Percentiles rank a stretch among this genome's conserved stretches.
phyloP scores from a whole-genome alignment of 202 grass and related monocot species.

The Schoenoplectus tabernaemontani region DNA sequence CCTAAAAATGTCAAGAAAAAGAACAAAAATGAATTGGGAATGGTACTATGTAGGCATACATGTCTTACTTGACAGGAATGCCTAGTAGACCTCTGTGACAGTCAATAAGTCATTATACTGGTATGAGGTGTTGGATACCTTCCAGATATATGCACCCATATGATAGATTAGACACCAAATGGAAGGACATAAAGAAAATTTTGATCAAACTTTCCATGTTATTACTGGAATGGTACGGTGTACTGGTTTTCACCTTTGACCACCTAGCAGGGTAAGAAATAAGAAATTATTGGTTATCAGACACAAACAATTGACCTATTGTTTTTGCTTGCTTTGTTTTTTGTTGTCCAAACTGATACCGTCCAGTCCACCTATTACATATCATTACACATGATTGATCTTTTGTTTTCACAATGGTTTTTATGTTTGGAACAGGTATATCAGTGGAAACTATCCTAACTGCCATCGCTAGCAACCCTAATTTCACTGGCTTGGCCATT shows the following conservation, averaged over 20 bases:
- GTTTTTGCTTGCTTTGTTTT: neutral
- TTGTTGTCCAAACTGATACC: neutral
- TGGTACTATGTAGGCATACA: neutral
- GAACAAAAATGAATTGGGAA: neutral
- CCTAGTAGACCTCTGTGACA: neutral
- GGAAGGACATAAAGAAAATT: slow-evolving; percentile 22
- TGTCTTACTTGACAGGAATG: neutral
- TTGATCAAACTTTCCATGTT: neutral
- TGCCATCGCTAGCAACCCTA: slow-evolving; percentile 54
- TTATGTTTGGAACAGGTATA: slow-evolving; percentile 27
- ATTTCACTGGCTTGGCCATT: slow-evolving; percentile 75
- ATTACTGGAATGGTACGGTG: slow-evolving; percentile 15
- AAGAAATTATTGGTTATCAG: neutral
- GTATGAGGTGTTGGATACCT: neutral
- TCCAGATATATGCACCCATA: neutral
- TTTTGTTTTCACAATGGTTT: neutral
- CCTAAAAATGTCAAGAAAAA: neutral
- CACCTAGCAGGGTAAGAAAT: neutral
- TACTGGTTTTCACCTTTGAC: slow-evolving; percentile 7
- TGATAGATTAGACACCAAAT: neutral
- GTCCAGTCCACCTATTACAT: neutral
- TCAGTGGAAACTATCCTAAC: slow-evolving; percentile 74
- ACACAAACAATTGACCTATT: neutral
- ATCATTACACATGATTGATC: neutral
- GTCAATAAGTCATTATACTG: neutral